Conservation (phyloP, 768 basidiomycete genomes). For the Scleroderma citrinum region DNA sequence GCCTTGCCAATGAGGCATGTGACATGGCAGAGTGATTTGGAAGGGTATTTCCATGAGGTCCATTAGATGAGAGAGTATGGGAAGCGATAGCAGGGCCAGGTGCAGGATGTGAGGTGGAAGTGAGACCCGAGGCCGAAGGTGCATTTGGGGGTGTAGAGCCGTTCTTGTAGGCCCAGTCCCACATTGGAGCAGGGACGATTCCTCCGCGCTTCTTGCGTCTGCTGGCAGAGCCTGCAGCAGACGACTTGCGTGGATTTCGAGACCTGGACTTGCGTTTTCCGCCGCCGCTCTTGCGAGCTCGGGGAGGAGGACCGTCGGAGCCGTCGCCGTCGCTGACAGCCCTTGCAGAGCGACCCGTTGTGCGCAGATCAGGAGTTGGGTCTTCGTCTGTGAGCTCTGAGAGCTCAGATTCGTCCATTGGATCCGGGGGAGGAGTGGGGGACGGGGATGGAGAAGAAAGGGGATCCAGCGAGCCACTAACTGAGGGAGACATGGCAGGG, state of each 20-base stretch:
- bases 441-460: slow-evolving; percentile 68
- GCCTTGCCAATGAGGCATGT: slow-evolving; percentile 5
- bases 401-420: slow-evolving; percentile 60
- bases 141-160: slow-evolving; percentile 15
- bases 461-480: slow-evolving; percentile 57
- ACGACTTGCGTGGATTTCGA: slow-evolving; percentile 2
- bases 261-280: slow-evolving; percentile 9
- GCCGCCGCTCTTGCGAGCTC: slow-evolving; percentile 8
- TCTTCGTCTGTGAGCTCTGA: slow-evolving; percentile 63
- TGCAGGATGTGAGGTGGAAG: neutral
- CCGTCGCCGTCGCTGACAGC: slow-evolving; percentile 9
- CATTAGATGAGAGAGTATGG: slow-evolving; percentile 6
- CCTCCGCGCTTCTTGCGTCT: slow-evolving; percentile 54
- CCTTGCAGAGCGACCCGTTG: slow-evolving; percentile 22
- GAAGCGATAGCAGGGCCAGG: slow-evolving; percentile 3
- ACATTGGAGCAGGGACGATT: slow-evolving; percentile 75
- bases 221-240: slow-evolving; percentile 7
- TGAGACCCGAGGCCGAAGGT: neutral
- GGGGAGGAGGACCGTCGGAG: slow-evolving; percentile 12
- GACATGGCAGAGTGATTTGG: neutral
- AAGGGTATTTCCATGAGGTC: neutral
- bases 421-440: slow-evolving; percentile 34
- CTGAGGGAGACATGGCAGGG: slow-evolving; percentile 23
- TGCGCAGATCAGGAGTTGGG: slow-evolving; percentile 20
- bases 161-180: slow-evolving; percentile 73